phyloP scores from a whole-genome alignment of 2,329 filamentous ascomycete species.

The Penicillium sp. region DNA sequence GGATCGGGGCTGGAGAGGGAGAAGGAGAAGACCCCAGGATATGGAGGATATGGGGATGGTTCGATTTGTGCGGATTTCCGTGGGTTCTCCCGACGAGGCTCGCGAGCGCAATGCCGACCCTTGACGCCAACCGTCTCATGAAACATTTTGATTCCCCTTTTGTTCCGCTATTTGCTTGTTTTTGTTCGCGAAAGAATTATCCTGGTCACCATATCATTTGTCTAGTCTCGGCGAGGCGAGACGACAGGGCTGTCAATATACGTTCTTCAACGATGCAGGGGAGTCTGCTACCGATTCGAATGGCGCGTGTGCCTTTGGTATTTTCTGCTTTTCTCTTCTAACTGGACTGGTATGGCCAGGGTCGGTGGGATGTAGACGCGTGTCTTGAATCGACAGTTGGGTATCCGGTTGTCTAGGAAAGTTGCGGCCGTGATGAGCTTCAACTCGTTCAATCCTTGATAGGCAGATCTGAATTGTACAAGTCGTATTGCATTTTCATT shows the following conservation, averaged over 20 bases:
- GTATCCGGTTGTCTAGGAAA: too few species aligned
- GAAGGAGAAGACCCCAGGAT: constrained; percentile 13
- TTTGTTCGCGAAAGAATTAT: constrained; percentile 29
- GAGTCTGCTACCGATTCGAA: neutral
- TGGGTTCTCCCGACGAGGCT: constrained; percentile 17
- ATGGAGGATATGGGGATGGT: constrained; percentile 18
- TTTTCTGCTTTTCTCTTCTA: too few species aligned
- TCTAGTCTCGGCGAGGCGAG: constrained; percentile 25
- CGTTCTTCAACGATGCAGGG: constrained; percentile 9
- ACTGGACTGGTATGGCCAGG: too few species aligned
- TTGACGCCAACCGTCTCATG: constrained; percentile 39
- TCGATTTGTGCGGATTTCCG: constrained; percentile 2
- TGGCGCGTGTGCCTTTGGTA: too few species aligned
- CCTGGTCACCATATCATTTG: constrained; percentile 23
- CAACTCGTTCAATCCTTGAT: constrained; percentile 6
- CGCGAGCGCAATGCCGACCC: constrained; percentile 32
- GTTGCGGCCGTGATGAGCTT: too few species aligned
- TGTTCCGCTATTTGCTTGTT: constrained; percentile 30
- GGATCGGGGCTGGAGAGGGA: too few species aligned
- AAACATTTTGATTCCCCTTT: constrained; percentile 43
- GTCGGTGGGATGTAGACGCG: too few species aligned
- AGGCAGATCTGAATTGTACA: constrained; percentile 14
- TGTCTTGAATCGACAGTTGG: too few species aligned
- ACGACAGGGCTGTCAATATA: constrained; percentile 33
- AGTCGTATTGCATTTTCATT: too few species aligned